Percentiles rank a stretch among this genome's conserved stretches.
Evolutionary conservation across 1,139 yeast species (phyloP).

Genomic region (Taphrina wiesneri): DNA sequence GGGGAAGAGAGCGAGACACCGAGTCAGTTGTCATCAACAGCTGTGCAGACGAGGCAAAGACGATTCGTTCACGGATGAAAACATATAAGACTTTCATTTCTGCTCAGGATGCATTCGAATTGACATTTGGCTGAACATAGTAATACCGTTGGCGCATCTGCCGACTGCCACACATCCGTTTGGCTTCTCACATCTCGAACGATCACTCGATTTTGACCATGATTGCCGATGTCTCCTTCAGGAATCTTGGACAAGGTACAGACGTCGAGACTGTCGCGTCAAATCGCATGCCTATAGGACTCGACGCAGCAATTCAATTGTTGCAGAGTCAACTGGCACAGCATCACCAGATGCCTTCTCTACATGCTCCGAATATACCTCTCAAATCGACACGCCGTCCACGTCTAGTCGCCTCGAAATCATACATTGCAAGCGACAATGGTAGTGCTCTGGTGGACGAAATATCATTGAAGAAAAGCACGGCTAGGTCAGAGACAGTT

Average conservation of each 20-base stretch:
- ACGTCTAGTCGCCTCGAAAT: neutral
- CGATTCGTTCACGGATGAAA: neutral
- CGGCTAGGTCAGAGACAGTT: neutral
- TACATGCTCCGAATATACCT: neutral
- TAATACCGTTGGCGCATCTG: neutral
- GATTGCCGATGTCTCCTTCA: neutral
- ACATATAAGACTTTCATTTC: neutral
- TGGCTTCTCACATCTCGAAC: neutral
- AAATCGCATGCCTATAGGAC: neutral
- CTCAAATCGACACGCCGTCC: constrained; percentile 1
- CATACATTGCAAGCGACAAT: neutral
- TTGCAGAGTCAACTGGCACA: neutral
- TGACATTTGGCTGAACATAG: constrained; percentile 7
- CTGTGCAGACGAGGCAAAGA: neutral
- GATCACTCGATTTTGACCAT: neutral
- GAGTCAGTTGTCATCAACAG: neutral
- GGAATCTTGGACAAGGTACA: neutral
- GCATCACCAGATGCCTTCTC: neutral
- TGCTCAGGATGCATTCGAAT: neutral
- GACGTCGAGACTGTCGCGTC: neutral
- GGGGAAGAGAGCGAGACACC: neutral
- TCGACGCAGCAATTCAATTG: neutral
- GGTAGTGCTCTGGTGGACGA: neutral
- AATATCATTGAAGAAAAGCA: neutral
- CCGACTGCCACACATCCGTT: neutral